These are phyloP conservation scores for Xylaria digitata DNA, from an alignment of 2,329 filamentous ascomycete species.

Conservation along the genomic window DNA sequence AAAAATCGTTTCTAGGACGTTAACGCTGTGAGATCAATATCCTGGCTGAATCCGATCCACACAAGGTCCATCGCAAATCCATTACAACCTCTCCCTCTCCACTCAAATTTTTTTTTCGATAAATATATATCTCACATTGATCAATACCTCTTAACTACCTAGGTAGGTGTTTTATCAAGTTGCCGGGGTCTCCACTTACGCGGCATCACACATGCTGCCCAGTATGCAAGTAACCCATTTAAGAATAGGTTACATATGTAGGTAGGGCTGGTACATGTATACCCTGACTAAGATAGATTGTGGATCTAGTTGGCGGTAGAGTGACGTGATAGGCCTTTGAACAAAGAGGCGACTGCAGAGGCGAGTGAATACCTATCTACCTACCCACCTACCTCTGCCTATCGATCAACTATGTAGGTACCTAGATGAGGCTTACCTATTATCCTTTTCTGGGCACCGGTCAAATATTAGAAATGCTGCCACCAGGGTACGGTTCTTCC, in stretches of 20 bases:
- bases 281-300: slow-evolving; percentile 12
- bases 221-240: background rate
- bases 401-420: no score
- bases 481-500: slow-evolving; percentile 20
- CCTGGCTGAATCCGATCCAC: slow-evolving; percentile 31
- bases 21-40: slow-evolving; percentile 33
- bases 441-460: slow-evolving; percentile 16
- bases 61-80: slow-evolving; percentile 26
- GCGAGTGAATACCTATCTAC: slow-evolving; percentile 1
- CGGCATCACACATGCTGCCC: background rate
- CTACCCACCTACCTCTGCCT: background rate
- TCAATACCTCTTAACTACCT: no score
- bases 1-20: slow-evolving; percentile 38
- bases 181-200: no score
- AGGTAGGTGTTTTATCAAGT: no score
- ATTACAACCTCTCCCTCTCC: background rate
- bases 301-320: slow-evolving; percentile 25
- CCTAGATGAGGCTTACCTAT: background rate
- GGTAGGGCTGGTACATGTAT: background rate
- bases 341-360: slow-evolving; percentile 20
- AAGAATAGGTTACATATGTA: background rate
- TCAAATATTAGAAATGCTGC: slow-evolving; percentile 7
- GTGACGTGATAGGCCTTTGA: slow-evolving; percentile 37
- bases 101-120: slow-evolving; percentile 4
- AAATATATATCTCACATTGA: slow-evolving; percentile 3